Percentiles rank a stretch among this genome's conserved stretches.
These are phyloP conservation scores for Tetradesmus obliquus DNA, from an alignment of 139 green algal genomes.

Conservation along the genomic window DNA sequence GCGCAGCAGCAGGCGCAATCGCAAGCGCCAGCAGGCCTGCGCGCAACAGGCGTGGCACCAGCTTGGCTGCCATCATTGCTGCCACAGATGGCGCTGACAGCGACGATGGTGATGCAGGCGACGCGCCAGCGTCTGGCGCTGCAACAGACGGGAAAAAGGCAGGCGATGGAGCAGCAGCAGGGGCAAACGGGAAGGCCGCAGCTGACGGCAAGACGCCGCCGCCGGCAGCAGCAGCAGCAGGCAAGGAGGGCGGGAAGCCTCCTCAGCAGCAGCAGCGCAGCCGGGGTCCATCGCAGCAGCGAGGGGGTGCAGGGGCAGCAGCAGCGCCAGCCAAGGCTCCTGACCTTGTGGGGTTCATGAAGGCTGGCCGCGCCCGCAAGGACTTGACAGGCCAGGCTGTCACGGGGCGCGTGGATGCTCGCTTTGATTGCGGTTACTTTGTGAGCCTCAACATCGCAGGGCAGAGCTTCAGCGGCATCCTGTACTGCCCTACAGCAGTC, in stretches of 20 bases:
- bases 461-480: constrained; percentile 29
- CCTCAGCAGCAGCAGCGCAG: constrained; percentile 13
- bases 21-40: background rate
- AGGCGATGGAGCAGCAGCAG: background rate
- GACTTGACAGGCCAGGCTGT: constrained; percentile 35
- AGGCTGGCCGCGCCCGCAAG: background rate
- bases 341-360: constrained; percentile 28
- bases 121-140: background rate
- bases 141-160: background rate
- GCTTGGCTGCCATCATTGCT: constrained; percentile 35
- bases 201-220: background rate
- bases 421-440: constrained; percentile 50
- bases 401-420: constrained; percentile 28
- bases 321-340: constrained; percentile 5
- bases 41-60: constrained; percentile 8
- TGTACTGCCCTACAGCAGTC: constrained; percentile 34
- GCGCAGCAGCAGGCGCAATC: constrained; percentile 11
- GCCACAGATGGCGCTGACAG: constrained; percentile 6
- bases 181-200: background rate
- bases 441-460: constrained; percentile 38
- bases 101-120: background rate
- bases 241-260: background rate
- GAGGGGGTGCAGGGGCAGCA: background rate
- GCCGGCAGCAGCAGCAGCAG: background rate
- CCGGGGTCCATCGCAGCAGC: background rate